Conservation (phyloP, 495 filamentous ascomycete genomes). For the Penicillium odoratum region DNA sequence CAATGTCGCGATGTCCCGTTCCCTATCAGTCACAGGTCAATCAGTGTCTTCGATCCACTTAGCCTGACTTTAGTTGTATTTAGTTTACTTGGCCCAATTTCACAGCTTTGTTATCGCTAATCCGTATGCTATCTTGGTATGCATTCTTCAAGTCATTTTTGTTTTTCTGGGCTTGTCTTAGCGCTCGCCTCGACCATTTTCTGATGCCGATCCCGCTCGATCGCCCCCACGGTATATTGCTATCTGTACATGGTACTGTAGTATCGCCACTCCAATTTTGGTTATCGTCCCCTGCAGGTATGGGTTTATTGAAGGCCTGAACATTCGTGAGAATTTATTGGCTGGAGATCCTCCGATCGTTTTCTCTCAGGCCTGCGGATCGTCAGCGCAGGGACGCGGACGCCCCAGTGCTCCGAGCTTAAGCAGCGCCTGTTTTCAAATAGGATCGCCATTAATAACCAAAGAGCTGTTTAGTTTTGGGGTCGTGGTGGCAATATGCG, state of each 20-base stretch:
- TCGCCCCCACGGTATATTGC: background rate
- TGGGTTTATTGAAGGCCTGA: constrained; percentile 2
- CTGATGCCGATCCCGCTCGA: constrained; percentile 3
- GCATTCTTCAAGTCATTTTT: background rate
- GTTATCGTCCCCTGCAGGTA: background rate
- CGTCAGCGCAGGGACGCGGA: constrained; percentile 18
- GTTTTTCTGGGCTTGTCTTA: background rate
- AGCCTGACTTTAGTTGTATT: background rate
- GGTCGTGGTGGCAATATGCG: background rate
- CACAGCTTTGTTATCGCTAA: background rate
- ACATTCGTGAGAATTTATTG: constrained; percentile 9
- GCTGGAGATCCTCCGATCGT: constrained; percentile 7
- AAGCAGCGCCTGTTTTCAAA: constrained; percentile 1
- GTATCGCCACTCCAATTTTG: constrained; percentile 2
- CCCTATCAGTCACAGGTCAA: constrained; percentile 6
- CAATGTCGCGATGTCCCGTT: constrained; percentile 19
- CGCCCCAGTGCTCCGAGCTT: constrained; percentile 11
- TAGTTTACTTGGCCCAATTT: background rate
- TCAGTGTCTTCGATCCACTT: background rate
- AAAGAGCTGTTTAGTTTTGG: background rate
- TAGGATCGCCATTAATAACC: background rate
- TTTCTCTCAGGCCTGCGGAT: constrained; percentile 12
- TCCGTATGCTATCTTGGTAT: background rate
- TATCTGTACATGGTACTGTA: background rate
- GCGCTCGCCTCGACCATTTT: background rate